phyloP scores from a whole-genome alignment of 352 stramenopile species.

The Pythium phragmiticola region DNA sequence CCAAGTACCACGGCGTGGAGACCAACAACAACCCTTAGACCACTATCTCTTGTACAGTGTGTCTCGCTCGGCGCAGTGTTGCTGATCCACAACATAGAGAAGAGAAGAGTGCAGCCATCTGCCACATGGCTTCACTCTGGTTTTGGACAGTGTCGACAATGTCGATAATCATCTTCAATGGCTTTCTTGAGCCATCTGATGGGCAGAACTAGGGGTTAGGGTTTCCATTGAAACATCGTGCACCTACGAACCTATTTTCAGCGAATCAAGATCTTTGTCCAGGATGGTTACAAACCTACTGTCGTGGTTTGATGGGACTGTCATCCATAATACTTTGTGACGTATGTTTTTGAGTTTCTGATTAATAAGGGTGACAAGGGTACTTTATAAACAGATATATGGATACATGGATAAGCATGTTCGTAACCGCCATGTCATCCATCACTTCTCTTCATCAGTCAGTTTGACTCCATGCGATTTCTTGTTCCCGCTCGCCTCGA shows the following conservation, averaged over 20 bases:
- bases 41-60: no score
- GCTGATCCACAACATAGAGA: not conserved
- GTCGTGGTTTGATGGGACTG: not conserved
- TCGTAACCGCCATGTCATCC: constrained; percentile 1
- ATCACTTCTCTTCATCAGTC: constrained; percentile 12
- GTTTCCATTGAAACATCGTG: not conserved
- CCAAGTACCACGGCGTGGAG: constrained; percentile 16
- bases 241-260: not conserved
- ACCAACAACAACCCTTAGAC: not conserved
- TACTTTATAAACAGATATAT: not conserved
- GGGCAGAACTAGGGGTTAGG: constrained; percentile 8
- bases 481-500: no score
- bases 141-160: constrained; percentile 16
- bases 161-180: not conserved
- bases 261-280: constrained; percentile 5
- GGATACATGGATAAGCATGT: not conserved
- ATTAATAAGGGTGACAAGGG: not conserved
- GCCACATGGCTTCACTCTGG: not conserved
- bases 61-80: no score
- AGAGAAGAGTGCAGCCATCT: constrained; percentile 12
- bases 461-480: constrained; percentile 11
- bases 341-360: not conserved
- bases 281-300: constrained; percentile 13
- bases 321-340: not conserved
- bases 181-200: constrained; percentile 3